These are phyloP conservation scores for Melampsora occidentalis DNA, from an alignment of 1,284 basidiomycete genomes.

Conservation along the genomic window DNA sequence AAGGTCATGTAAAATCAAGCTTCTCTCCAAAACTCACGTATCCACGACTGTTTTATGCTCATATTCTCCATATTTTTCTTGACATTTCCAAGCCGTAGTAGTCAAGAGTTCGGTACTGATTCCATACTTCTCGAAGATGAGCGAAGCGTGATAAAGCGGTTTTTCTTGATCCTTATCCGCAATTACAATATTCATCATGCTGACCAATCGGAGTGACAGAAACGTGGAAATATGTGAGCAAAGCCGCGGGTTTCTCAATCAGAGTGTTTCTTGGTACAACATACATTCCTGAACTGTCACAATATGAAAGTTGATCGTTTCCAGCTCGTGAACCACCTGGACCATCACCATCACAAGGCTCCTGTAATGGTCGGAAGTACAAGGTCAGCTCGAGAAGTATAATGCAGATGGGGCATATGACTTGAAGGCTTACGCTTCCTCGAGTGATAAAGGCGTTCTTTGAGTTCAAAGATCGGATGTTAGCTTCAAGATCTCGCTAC, in stretches of 20 bases:
- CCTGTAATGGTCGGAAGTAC: background rate
- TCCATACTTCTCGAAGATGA: slow-evolving; percentile 34
- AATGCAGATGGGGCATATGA: background rate
- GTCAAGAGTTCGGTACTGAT: slow-evolving; percentile 31
- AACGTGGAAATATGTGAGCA: background rate
- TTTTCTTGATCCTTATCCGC: slow-evolving; percentile 27
- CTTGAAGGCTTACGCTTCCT: slow-evolving; percentile 35
- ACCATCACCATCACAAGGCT: slow-evolving; percentile 35
- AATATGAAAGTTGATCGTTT: slow-evolving; percentile 24
- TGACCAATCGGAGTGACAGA: background rate
- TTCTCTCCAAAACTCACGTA: slow-evolving; percentile 9
- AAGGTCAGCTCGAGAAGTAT: background rate
- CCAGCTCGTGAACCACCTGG: slow-evolving; percentile 17
- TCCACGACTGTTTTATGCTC: slow-evolving; percentile 18
- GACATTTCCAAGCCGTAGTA: slow-evolving; percentile 34
- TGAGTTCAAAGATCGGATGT: background rate
- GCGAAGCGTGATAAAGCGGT: slow-evolving; percentile 15
- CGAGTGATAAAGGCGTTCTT: slow-evolving; percentile 38
- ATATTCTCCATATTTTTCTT: slow-evolving; percentile 37
- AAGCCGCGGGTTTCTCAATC: background rate
- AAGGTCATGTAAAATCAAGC: background rate
- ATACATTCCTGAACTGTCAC: slow-evolving; percentile 40
- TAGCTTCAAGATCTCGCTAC: background rate
- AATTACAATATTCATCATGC: slow-evolving; percentile 43
- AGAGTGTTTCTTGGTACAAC: background rate